Evolutionary conservation across 805 yeast species (phyloP), one percentile per base, ranked within the genome.

Genomic region (Starmerella bombi): DNA sequence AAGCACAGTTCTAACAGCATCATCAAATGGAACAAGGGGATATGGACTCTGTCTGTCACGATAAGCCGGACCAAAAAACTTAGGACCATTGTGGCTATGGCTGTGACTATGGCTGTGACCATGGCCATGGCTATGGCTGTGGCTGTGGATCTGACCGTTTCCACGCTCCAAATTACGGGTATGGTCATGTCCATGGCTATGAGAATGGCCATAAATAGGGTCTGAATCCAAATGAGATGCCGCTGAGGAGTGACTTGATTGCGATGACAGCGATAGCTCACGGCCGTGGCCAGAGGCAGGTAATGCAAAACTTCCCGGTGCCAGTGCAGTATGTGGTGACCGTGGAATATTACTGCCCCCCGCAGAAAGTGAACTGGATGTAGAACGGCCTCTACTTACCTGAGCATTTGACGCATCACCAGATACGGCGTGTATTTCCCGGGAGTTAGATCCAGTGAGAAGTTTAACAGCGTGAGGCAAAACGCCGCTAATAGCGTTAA

Each of bases 21-120:
- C 64, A 1, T 45, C 42, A 21, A 70, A 65, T 0, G 69, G 55
- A 1, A 67, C 55, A 62, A 71, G 65, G 1, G 69, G 70, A 42
- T 60, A 71, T 2, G 75, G 75, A 5, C 75, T 69, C 22, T 55
- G 56, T 22, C 77, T 57, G 1, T 69, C 62, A 17, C 77, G 53
- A 1, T 62, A 58, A 2, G 72, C 67, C 0, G 72, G 66, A 2
- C 57, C 52, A 45, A 67, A 73, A 38, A 62, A 61, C 3, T 58
- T 58, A 5, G 69, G 58, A 0, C 60, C 60, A 28, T 48, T 43
- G 33, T 46, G 53, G 18, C 30, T 3, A 29, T 51, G 52, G 19
- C 33, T 37, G 31, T 46, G 48, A 17, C 44, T 44, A 19, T 46
- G 51, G n/a, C 35, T 28, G 15, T 22, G 37, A 20, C 29, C 4